Evolutionary conservation across 768 basidiomycete genomes (phyloP).

Genomic region (Mycena haematopus): DNA sequence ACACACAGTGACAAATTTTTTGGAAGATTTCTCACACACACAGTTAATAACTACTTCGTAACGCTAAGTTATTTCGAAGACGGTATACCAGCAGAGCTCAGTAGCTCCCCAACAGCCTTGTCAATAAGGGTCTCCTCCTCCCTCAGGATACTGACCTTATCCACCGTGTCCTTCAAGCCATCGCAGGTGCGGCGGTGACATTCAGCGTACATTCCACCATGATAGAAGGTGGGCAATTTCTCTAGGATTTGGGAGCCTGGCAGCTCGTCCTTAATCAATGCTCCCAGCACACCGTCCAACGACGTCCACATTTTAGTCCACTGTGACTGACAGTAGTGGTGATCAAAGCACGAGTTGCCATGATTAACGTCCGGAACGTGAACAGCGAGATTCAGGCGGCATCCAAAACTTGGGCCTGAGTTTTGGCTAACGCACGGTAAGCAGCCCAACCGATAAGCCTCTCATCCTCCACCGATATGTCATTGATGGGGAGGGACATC

Average conservation of each 20-base stretch:
- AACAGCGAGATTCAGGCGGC: constrained; percentile 1
- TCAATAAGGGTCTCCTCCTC: constrained; percentile 12
- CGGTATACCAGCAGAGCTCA: not conserved
- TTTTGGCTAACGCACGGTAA: constrained; percentile 13
- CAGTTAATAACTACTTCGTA: not conserved
- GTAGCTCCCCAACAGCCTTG: not conserved
- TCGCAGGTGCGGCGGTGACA: constrained; percentile 13
- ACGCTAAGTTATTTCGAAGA: not conserved
- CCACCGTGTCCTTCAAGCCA: not conserved
- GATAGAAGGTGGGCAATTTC: not conserved
- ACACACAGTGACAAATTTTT: not conserved
- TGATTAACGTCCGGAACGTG: not conserved
- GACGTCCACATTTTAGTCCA: constrained; percentile 12
- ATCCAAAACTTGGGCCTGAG: constrained; percentile 12
- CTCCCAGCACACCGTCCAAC: constrained; percentile 1
- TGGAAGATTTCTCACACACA: not conserved
- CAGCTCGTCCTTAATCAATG: constrained; percentile 4
- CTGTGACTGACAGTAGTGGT: not conserved
- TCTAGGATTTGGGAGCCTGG: constrained; percentile 4
- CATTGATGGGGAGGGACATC: not conserved
- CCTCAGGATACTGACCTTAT: constrained; percentile 5
- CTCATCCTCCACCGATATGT: constrained; percentile 1
- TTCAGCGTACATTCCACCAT: not conserved
- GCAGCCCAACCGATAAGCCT: not conserved
- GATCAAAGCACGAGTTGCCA: constrained; percentile 3